These are phyloP conservation scores for Dactylis glomerata DNA, from an alignment of 176 grass and related monocot genomes.

Conservation along the genomic window DNA sequence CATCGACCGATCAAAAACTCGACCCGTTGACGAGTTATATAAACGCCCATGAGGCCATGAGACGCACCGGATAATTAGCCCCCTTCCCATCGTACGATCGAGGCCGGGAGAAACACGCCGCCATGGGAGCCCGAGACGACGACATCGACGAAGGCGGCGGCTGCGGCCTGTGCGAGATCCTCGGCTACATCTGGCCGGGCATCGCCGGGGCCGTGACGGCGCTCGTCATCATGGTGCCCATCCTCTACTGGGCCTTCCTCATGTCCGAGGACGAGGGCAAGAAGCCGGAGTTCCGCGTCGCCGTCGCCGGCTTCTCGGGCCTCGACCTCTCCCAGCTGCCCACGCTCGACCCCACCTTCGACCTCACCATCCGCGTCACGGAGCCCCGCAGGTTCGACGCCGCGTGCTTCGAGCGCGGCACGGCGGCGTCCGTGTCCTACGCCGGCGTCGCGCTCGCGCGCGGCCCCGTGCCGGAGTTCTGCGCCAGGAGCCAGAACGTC, in stretches of 20 bases:
- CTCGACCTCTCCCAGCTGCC: constrained; percentile 2
- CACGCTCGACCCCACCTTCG: constrained; percentile 30
- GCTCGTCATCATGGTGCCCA: background rate
- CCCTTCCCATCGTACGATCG: background rate
- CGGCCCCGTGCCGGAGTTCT: constrained; percentile 24
- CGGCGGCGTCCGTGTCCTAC: constrained; percentile 27
- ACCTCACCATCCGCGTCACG: constrained; percentile 31
- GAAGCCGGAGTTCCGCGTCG: constrained; percentile 16
- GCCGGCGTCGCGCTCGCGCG: constrained; percentile 12
- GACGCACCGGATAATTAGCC: background rate
- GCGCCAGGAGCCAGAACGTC: constrained; percentile 20
- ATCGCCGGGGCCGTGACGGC: constrained; percentile 13
- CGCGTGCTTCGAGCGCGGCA: constrained; percentile 10
- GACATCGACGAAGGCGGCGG: background rate
- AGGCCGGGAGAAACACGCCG: background rate
- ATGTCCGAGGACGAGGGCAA: constrained; percentile 5
- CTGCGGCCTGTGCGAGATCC: background rate
- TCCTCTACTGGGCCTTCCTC: background rate
- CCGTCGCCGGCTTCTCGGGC: constrained; percentile 23
- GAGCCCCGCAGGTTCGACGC: constrained; percentile 17
- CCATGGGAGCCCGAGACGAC: constrained; percentile 20
- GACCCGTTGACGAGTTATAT: background rate
- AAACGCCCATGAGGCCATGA: background rate
- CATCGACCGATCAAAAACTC: background rate
- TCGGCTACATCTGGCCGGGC: background rate